These are phyloP conservation scores for Ceratobasidium sp. DNA, from an alignment of 1,284 basidiomycete genomes.

Conservation along the genomic window DNA sequence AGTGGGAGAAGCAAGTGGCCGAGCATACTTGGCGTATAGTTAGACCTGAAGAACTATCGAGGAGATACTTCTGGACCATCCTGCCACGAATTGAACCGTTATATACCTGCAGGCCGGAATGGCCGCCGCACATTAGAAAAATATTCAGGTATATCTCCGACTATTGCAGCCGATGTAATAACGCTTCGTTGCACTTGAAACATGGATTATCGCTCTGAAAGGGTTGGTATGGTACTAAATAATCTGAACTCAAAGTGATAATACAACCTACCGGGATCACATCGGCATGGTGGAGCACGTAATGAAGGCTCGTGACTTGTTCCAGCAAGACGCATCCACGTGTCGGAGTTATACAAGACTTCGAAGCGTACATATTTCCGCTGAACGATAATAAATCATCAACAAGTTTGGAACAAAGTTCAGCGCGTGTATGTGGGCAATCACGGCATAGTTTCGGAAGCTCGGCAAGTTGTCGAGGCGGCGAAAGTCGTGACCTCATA, in stretches of 20 bases:
- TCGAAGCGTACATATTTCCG: not conserved
- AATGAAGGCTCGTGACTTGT: not conserved
- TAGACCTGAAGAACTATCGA: not conserved
- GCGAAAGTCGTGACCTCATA: not conserved
- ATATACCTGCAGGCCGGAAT: not conserved
- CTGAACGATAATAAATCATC: not conserved
- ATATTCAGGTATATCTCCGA: too few relatives aligned
- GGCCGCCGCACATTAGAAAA: too few relatives aligned
- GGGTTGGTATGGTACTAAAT: not conserved
- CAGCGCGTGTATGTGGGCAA: not conserved
- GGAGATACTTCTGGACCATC: too few relatives aligned
- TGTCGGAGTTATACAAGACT: not conserved
- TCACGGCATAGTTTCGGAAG: conserved; percentile 7
- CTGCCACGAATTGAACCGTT: not conserved
- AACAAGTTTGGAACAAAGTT: not conserved
- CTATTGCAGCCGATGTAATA: not conserved
- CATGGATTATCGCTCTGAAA: not conserved
- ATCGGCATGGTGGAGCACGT: not conserved
- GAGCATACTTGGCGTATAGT: not conserved
- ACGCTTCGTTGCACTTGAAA: not conserved
- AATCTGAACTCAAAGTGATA: not conserved
- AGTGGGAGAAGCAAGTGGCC: not conserved
- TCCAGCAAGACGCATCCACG: not conserved
- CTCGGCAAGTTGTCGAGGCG: conserved; percentile 8
- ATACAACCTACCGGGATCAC: not conserved